phyloP scores from a whole-genome alignment of 208 protist genomes.

The Histomonas meleagridis region DNA sequence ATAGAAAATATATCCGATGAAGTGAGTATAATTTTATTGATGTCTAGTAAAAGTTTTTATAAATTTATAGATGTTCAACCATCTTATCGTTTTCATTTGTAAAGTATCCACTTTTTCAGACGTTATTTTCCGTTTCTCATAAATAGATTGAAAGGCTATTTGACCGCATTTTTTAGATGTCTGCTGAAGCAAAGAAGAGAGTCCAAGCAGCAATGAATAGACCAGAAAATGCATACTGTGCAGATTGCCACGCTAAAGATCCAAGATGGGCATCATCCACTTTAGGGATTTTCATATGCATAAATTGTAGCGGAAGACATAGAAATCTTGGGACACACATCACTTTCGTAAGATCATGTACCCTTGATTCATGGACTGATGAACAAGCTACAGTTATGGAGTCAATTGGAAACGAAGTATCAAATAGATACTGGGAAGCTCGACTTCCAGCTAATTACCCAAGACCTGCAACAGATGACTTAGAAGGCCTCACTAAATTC shows the following conservation, averaged over 20 bases:
- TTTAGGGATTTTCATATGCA: slow-evolving; percentile 59
- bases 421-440: neutral
- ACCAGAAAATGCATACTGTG: slow-evolving; percentile 27
- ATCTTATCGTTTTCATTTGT: too few relatives aligned
- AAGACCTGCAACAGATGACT: neutral
- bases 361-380: slow-evolving; percentile 51
- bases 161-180: too few relatives aligned
- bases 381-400: slow-evolving; percentile 40
- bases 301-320: slow-evolving; percentile 56
- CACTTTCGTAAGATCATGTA: slow-evolving; percentile 47
- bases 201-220: neutral
- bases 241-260: slow-evolving; percentile 42
- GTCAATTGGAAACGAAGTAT: slow-evolving; percentile 28
- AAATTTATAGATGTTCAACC: too few relatives aligned
- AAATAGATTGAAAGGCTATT: too few relatives aligned
- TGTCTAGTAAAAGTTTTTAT: too few relatives aligned
- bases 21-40: too few relatives aligned
- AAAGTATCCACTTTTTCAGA: too few relatives aligned
- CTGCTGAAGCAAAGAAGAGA: neutral
- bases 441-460: neutral
- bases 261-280: slow-evolving; percentile 50
- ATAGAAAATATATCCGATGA: too few relatives aligned
- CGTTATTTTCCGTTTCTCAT: too few relatives aligned
- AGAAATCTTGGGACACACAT: slow-evolving; percentile 56
- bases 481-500: neutral